Evolutionary conservation across 2,329 filamentous ascomycete species (phyloP), one percentile per base, ranked within the genome.

Genomic region (Sclerotiophoma versabilis): DNA sequence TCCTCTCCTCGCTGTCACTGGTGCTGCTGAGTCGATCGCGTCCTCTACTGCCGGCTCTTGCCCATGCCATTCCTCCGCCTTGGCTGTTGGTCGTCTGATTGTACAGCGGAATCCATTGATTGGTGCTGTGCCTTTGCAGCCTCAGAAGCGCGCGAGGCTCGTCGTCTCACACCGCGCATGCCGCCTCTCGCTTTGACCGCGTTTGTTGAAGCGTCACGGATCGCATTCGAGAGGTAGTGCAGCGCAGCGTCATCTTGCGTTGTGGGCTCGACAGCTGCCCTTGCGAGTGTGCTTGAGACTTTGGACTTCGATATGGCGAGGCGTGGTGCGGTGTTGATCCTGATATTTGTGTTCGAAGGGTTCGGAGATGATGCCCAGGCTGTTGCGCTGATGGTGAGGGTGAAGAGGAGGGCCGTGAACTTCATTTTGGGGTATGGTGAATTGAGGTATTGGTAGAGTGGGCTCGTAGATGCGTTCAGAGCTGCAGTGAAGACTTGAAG

Each of bases 391-490:
- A 45, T 17, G n/a, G 27, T 38, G 34, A 54, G 25, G 3, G 27
- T 11, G 9, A 45, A 8, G 27, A 48, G 9, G 14, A 54, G 10
- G 22, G 42, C 17, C 6, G 41, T 19, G 22, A 46, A 19, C 14
- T 49, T 39, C 51, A 54, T 54, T 1, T 22, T 47, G 23, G 6
- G 23, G 14, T 45, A 19, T 30, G 25, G 5, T 29, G 38, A 6
- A 10, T 9, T 33, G 25, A 19, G n/a, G 3, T 42, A 1, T 17
- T 17, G 20, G 6, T 37, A 3, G 17, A 25, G 12, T 9, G 11
- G 5, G 27, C 23, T 27, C 20, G 14, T 15, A 20, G 36, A 25
- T 17, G 12, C 6, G 11, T 4, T 11, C 23, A 11, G 17, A 6
- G 5, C 2, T 33, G 20, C 11, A 6, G 29, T 23, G 20, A 22